A percentile compares a stretch with the other conserved stretches of the same genome.
phyloP scores from a whole-genome alignment of 805 yeast genomes.

The Suhomyces pyralidae region DNA sequence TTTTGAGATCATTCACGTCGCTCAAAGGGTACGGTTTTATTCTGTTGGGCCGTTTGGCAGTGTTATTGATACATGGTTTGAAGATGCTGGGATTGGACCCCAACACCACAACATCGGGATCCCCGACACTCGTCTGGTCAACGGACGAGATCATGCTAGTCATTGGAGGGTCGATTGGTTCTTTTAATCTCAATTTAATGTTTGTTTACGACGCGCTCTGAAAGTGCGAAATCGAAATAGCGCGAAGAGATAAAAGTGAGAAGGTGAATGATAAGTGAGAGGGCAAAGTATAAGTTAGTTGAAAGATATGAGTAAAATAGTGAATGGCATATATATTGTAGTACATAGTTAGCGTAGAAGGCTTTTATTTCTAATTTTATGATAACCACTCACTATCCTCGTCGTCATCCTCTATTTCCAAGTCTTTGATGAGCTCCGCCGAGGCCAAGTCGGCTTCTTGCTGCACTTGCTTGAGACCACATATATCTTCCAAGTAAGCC shows the following conservation, averaged over 20 bases:
- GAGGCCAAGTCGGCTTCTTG: slow-evolving; percentile 60
- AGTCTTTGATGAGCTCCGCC: slow-evolving; percentile 21
- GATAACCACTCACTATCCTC: slow-evolving; percentile 25
- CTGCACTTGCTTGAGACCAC: slow-evolving; percentile 78
- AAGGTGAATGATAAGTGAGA: neutral
- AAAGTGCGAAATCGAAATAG: neutral
- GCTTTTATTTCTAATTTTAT: neutral
- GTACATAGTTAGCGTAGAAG: neutral
- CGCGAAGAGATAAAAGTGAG: neutral
- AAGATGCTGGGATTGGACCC: slow-evolving; percentile 13
- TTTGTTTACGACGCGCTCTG: slow-evolving; percentile 1
- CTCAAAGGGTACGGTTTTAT: slow-evolving; percentile 45
- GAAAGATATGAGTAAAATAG: neutral
- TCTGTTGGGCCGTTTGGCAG: slow-evolving; percentile 13
- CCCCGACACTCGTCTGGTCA: slow-evolving; percentile 6
- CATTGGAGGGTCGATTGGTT: slow-evolving; percentile 4
- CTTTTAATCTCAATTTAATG: neutral
- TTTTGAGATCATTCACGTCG: slow-evolving; percentile 44
- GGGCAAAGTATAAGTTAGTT: neutral
- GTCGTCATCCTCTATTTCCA: slow-evolving; percentile 37
- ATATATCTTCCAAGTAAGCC: slow-evolving; percentile 65
- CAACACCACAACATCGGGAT: slow-evolving; percentile 18
- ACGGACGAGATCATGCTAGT: slow-evolving; percentile 12
- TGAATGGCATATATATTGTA: neutral
- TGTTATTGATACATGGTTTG: slow-evolving; percentile 12